phyloP scores from a whole-genome alignment of 73 alveolate species.

The Symbiodinium natans region DNA sequence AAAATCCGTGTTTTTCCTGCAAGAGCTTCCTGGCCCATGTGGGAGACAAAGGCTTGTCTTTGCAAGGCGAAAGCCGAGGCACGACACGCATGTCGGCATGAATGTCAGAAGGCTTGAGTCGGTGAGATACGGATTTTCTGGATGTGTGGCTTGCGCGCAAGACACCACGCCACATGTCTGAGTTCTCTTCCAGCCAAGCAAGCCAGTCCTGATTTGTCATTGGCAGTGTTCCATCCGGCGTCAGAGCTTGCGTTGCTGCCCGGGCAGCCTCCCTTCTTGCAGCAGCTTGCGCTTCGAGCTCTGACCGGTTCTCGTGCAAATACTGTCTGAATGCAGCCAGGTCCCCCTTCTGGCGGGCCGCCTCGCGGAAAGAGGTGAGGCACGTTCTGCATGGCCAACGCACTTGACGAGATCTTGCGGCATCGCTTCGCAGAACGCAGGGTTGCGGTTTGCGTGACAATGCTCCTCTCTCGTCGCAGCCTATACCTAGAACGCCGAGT shows the following conservation, averaged over 20 bases:
- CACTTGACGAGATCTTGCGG: neutral
- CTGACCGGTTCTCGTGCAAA: neutral
- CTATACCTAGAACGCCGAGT: neutral
- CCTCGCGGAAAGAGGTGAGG: conserved; percentile 1
- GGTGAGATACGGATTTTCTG: neutral
- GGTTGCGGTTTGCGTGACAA: neutral
- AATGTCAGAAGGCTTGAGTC: neutral
- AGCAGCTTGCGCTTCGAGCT: neutral
- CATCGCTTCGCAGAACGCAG: neutral
- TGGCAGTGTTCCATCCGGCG: conserved; percentile 4
- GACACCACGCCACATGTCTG: neutral
- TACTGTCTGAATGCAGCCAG: neutral
- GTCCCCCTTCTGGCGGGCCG: neutral
- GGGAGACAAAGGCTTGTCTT: neutral
- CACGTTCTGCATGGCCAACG: neutral
- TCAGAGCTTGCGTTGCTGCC: neutral
- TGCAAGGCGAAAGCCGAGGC: neutral
- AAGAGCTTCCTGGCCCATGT: neutral
- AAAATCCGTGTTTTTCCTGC: conserved; percentile 5
- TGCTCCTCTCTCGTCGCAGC: neutral
- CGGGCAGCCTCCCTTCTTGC: neutral
- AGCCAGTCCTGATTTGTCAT: neutral
- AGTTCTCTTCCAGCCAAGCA: neutral
- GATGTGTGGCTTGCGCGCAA: neutral
- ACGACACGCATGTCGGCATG: neutral